Conservation (phyloP, 331 rosid species). For the Erythrophleum ivorense region DNA sequence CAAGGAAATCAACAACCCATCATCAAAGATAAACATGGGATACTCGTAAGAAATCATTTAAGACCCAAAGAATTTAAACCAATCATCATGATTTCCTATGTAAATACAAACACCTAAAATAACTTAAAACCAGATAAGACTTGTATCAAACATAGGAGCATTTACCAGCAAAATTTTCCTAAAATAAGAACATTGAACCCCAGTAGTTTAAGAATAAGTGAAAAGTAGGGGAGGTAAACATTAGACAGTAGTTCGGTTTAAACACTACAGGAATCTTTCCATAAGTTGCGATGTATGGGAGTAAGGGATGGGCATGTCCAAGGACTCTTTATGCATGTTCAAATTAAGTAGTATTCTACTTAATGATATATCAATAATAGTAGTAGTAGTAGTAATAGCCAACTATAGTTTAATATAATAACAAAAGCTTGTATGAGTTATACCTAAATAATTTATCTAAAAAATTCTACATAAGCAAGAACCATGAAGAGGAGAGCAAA, state of each 20-base stretch:
- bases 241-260: background rate
- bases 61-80: background rate
- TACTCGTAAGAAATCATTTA: background rate
- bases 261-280: too few relatives aligned
- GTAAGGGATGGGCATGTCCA: too few relatives aligned
- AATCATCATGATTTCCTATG: background rate
- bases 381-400: too few relatives aligned
- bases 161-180: background rate
- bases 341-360: too few relatives aligned
- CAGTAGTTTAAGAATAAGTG: too few relatives aligned
- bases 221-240: background rate
- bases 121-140: constrained; percentile 4
- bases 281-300: too few relatives aligned
- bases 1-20: background rate
- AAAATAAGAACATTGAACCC: background rate
- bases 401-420: background rate
- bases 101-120: constrained; percentile 1
- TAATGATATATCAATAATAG: too few relatives aligned
- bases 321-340: too few relatives aligned
- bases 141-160: background rate
- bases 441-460: background rate
- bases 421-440: background rate
- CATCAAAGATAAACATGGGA: constrained; percentile 14
- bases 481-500: background rate
- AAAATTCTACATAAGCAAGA: background rate